These are phyloP conservation scores for Amesomyces nigricolor DNA, from an alignment of 2,329 filamentous ascomycete species.

Conservation along the genomic window DNA sequence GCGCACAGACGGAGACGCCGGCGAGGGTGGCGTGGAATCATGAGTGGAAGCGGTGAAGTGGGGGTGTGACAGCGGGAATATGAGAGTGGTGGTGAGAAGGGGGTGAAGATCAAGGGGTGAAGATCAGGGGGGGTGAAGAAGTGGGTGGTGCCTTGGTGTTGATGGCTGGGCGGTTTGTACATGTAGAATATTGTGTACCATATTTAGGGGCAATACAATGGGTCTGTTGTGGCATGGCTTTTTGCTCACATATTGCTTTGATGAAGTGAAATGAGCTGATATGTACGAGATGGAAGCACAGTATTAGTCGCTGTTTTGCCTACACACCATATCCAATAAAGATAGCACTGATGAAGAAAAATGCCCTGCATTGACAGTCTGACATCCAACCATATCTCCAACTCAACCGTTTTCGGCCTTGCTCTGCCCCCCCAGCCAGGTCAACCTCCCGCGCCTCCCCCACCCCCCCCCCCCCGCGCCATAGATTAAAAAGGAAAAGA, in stretches of 20 bases:
- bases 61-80: slow-evolving; percentile 13
- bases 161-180: neutral
- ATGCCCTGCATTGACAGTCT: neutral
- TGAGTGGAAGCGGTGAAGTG: slow-evolving; percentile 73
- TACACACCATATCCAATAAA: neutral
- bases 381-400: neutral
- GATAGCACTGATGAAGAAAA: neutral
- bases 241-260: too few relatives aligned
- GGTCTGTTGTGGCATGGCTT: too few relatives aligned
- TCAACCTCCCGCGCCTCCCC: too few relatives aligned
- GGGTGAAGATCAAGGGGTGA: neutral
- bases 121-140: neutral
- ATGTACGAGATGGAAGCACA: too few relatives aligned
- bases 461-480: too few relatives aligned
- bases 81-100: neutral
- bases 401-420: neutral
- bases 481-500: slow-evolving; percentile 14
- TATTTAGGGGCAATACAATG: neutral
- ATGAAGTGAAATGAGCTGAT: too few relatives aligned
- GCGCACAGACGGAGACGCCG: slow-evolving; percentile 79
- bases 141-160: neutral
- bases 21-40: slow-evolving; percentile 82
- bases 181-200: slow-evolving; percentile 6
- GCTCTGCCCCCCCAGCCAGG: neutral
- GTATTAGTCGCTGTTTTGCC: too few relatives aligned